These are phyloP conservation scores for Sungouiella thailandica DNA, from an alignment of 805 yeast species.

Conservation along the genomic window DNA sequence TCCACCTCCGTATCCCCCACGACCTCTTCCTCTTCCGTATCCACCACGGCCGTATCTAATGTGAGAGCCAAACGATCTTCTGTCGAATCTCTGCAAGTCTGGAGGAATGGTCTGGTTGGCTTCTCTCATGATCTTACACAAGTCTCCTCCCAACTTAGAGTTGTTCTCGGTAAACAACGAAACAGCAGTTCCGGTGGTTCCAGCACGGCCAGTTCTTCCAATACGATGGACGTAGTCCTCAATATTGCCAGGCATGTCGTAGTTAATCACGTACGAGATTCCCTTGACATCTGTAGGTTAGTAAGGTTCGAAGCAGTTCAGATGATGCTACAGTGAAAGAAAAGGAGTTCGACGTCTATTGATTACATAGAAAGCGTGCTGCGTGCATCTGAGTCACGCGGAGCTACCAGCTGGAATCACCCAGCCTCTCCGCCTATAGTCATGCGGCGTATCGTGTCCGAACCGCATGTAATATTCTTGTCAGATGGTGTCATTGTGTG, in stretches of 20 bases:
- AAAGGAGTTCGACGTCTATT: conserved; percentile 20
- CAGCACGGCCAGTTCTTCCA: conserved; percentile 99
- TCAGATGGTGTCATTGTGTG: too few relatives aligned
- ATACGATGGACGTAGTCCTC: conserved; percentile 99
- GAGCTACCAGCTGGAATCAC: neutral
- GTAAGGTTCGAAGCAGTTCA: conserved; percentile 14
- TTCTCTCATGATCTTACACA: conserved; percentile 86
- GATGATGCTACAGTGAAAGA: conserved; percentile 9
- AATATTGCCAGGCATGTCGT: conserved; percentile 95
- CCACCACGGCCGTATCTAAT: conserved; percentile 54
- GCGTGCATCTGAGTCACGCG: neutral
- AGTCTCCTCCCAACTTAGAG: conserved; percentile 83
- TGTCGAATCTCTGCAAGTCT: conserved; percentile 63
- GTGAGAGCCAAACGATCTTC: conserved; percentile 62
- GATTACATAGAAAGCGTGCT: conserved; percentile 14
- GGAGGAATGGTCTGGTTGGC: conserved; percentile 90
- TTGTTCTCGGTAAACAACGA: conserved; percentile 89
- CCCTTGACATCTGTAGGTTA: conserved; percentile 88
- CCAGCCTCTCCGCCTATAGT: conserved; percentile 2
- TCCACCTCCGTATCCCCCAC: conserved; percentile 25
- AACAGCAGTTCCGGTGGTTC: conserved; percentile 91
- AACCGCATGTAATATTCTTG: too few relatives aligned
- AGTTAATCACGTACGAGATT: conserved; percentile 87
- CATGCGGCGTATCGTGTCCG: too few relatives aligned
- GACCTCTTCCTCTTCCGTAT: conserved; percentile 38